Percentiles rank a stretch among this genome's conserved stretches.
These are phyloP conservation scores for Mycosphaerella arachidis DNA, from an alignment of 2,329 filamentous ascomycete species.

Conservation along the genomic window DNA sequence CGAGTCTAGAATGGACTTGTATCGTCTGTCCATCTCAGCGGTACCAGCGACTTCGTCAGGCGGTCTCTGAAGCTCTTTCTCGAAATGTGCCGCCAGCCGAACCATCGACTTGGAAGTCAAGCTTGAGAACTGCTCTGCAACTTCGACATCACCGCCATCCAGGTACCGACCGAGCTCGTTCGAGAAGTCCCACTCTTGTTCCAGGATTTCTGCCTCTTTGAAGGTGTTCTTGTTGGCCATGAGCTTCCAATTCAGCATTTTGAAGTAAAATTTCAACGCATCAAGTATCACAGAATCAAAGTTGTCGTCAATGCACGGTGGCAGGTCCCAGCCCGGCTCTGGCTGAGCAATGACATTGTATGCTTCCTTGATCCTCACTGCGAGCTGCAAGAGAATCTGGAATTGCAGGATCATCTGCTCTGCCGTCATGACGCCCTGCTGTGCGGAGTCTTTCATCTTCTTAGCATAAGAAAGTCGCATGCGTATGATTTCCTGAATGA, in stretches of 20 bases:
- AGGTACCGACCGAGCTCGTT: conserved; percentile 88
- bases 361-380: conserved; percentile 86
- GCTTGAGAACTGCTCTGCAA: conserved; percentile 93
- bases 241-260: conserved; percentile 96
- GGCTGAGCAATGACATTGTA: conserved; percentile 79
- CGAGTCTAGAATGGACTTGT: conserved; percentile 91
- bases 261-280: conserved; percentile 96
- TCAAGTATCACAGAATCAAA: conserved; percentile 91
- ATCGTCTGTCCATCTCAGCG: conserved; percentile 90
- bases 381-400: conserved; percentile 84
- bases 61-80: conserved; percentile 79
- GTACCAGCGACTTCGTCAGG: conserved; percentile 68
- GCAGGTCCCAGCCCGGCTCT: conserved; percentile 89
- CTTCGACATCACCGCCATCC: conserved; percentile 91
- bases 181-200: conserved; percentile 97
- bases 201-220: conserved; percentile 94
- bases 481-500: conserved; percentile 94
- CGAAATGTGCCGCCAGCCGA: conserved; percentile 84
- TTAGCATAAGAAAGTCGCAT: conserved; percentile 86
- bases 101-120: conserved; percentile 89
- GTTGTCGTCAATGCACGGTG: conserved; percentile 92
- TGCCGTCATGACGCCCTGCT: conserved; percentile 88
- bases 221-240: conserved; percentile 98
- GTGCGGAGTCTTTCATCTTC: conserved; percentile 91
- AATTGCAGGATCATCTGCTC: conserved; percentile 98